Conservation (phyloP, 192 early-diverging fungal species). For the Mortierella hygrophila region DNA sequence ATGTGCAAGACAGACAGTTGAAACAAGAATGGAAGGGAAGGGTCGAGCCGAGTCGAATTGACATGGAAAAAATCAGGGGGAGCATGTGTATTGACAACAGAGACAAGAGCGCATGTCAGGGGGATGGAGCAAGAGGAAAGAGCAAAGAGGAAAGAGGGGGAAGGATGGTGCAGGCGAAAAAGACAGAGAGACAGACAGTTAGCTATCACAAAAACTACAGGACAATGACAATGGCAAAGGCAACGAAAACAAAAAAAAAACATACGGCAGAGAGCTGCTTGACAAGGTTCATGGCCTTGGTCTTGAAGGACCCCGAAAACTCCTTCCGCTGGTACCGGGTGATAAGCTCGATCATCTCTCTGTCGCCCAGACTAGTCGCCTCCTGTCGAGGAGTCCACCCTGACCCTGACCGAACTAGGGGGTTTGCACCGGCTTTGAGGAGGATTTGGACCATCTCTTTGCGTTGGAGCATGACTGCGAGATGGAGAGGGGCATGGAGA, state of each 20-base stretch:
- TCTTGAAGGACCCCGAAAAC: conserved; percentile 45
- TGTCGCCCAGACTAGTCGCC: conserved; percentile 38
- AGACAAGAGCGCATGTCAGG: not conserved
- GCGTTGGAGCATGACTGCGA: conserved; percentile 52
- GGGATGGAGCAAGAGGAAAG: not conserved
- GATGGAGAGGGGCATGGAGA: conserved; percentile 42
- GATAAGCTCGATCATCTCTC: conserved; percentile 44
- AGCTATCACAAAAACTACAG: not conserved
- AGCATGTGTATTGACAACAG: not conserved
- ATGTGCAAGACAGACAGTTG: not conserved
- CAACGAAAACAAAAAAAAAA: not conserved
- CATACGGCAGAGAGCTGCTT: conserved; percentile 42
- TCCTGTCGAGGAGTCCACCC: conserved; percentile 52
- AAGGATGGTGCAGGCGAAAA: too few relatives aligned
- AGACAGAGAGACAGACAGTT: not conserved
- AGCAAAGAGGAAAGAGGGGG: not conserved
- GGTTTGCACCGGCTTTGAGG: conserved; percentile 45
- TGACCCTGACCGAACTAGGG: conserved; percentile 43
- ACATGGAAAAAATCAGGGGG: conserved; percentile 8
- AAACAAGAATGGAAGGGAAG: not conserved
- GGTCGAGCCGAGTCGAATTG: not conserved
- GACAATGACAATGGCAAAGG: not conserved
- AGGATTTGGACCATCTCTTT: conserved; percentile 37
- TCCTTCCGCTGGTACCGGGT: conserved; percentile 44
- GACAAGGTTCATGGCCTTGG: conserved; percentile 48